Base-by-base conservation (phyloP, 139 green algal genomes). In the Picochlorum costavermella region DNA sequence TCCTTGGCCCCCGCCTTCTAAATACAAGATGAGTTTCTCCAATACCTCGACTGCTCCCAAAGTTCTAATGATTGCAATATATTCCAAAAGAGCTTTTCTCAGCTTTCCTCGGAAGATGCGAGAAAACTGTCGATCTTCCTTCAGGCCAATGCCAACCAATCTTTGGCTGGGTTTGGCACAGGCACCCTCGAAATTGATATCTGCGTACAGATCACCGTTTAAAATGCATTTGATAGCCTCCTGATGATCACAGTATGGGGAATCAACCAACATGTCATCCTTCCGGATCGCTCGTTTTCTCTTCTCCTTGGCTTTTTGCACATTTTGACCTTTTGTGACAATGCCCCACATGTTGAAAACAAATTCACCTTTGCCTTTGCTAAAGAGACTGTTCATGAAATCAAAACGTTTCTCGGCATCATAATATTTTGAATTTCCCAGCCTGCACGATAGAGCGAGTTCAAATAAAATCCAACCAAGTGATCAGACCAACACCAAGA, bases 281-380 rank as follows among this genome's bases (percentile, higher is more conserved):
- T 11, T 53, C 3, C 46, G 46, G 0, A 53, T 6, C 10, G 33
- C 33, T 40, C 33, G 33, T 40, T 23, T 53, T 11, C 20, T 53
- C 20, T 53, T 66, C 33, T 23, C n/a, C 37, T 43, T 56, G 10
- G 60, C 10, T 12, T 66, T 31, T 30, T 23, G 25, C 28, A 37
- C 25, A 59, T 20, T 33, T 17, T 20, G n/a, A 61, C 13, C n/a
- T 44, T 26, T 23, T 23, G 28, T 61, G 13, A 17, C 60, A 43
- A 20, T 31, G 26, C 0, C 31, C 25, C 14, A 57, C 33, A 66
- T 66, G n/a, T 66, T 66, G 11, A 43, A 40, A 20, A 26, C 33
- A 57, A 66, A 66, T 50, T 31, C 14, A 17, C 11, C 6, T 25
- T 66, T 66, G n/a, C 14, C 25, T 28, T 30, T 66, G 10, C 14